These are phyloP conservation scores for Boechera stricta DNA, from an alignment of 345 rosid species.

Conservation along the genomic window DNA sequence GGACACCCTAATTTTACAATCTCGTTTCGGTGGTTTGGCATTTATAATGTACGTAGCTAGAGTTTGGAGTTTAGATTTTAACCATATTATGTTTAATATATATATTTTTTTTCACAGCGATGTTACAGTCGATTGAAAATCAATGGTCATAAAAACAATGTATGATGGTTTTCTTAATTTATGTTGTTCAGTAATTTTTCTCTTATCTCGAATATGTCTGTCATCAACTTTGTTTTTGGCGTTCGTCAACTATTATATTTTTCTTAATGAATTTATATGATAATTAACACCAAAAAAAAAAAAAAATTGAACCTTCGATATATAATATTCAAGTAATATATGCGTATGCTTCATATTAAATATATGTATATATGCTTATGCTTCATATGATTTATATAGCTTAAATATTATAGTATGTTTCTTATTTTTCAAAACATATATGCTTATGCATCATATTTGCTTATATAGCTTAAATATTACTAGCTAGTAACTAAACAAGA, in stretches of 20 bases:
- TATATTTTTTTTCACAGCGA: no score
- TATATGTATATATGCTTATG: not conserved
- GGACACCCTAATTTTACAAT: not conserved
- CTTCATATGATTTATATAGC: not conserved
- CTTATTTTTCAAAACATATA: not conserved
- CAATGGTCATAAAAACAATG: no score
- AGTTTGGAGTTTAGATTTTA: not conserved
- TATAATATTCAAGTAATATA: slow-evolving; percentile 13
- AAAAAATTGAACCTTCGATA: not conserved
- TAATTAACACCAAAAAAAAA: not conserved
- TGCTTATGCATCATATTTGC: not conserved
- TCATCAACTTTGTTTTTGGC: not conserved
- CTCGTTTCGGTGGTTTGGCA: not conserved
- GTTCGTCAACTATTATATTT: no score
- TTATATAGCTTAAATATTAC: slow-evolving; percentile 10
- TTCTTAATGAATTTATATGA: not conserved
- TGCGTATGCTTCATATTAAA: not conserved
- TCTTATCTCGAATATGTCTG: not conserved
- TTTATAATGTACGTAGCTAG: no score
- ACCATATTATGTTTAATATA: no score
- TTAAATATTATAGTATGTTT: no score
- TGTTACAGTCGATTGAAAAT: no score
- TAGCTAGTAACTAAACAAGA: not conserved
- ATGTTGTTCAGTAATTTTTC: no score
- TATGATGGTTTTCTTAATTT: no score